These are phyloP conservation scores for Hypoxylon sp. DNA, from an alignment of 2,329 filamentous ascomycete species.

Conservation along the genomic window DNA sequence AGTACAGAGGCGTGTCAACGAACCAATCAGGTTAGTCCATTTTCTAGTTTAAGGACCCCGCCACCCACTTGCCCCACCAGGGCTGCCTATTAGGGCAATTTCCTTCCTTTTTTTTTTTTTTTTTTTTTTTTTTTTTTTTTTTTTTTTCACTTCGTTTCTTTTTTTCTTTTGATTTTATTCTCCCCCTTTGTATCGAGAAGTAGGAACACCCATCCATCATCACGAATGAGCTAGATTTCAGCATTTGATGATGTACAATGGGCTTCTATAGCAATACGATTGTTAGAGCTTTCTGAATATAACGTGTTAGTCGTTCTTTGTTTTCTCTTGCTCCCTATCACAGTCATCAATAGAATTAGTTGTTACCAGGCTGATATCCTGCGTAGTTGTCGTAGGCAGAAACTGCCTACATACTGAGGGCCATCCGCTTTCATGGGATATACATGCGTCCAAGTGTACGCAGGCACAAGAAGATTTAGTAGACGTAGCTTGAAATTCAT, in stretches of 20 bases:
- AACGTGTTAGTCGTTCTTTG: background rate
- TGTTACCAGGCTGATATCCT: background rate
- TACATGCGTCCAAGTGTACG: background rate
- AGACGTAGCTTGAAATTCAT: background rate
- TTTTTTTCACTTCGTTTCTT: too few relatives aligned
- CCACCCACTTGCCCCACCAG: constrained; percentile 14
- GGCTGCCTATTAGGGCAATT: constrained; percentile 30
- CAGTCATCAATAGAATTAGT: background rate
- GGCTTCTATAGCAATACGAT: background rate
- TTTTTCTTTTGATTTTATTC: too few relatives aligned
- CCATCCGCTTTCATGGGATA: background rate
- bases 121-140: background rate
- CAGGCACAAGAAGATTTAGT: background rate
- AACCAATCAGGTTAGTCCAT: constrained; percentile 32
- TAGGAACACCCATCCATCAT: background rate
- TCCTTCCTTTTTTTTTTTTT: background rate
- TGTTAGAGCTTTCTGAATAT: background rate
- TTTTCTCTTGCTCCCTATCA: background rate
- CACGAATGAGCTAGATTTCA: background rate
- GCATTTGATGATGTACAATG: background rate
- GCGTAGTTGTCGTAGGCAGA: background rate
- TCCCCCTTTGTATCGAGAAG: too few relatives aligned
- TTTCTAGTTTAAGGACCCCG: constrained; percentile 7
- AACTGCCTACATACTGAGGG: background rate
- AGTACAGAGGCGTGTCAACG: constrained; percentile 10